Evolutionary conservation across 768 basidiomycete genomes (phyloP), one percentile per base, ranked within the genome.

Genomic region (Agaricus bisporus): DNA sequence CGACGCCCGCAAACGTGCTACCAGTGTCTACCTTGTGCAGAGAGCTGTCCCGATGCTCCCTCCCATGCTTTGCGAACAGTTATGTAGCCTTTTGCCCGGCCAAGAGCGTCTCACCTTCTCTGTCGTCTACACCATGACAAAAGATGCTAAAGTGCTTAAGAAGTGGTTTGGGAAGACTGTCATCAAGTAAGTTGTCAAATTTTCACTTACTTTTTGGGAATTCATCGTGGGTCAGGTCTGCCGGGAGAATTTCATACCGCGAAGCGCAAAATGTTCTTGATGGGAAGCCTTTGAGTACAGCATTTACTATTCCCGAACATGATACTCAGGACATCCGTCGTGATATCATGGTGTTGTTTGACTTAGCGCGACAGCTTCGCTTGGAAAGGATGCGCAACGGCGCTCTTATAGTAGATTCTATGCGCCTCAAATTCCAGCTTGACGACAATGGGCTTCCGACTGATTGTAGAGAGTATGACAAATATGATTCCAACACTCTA

Each of bases 11-110:
- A 98, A 98, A 70, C 81, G 95, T 55, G 97, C 95, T 25, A 98
- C 94, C 2, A 94, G 90, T 61, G 97, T 99, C 44, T 98, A 98
- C 65, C 87, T 99, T 41, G 84, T 98, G 25, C 97, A 99, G 67
- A 85, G 95, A 51, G 85, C 88, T 18, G 95, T 98, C 11, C 95
- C 95, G 1, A 99, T 99, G 97, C 75, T 99, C 8, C 97, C 97
- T 2, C 92, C 93, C 25, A 77, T 86, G n/a, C 73, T 99, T 41
- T 90, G 87, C 63, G 95, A 98, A 68, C 84, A 94, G 61, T 77
- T 95, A 12, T 99, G 97, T 72, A 95, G 91, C 70, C 79, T 99
- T 51, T 77, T 83, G 54, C 93, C 94, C 5, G 88, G 87, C 9
- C 78, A 83, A 56, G 97, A 99, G 52, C 86, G 95, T 48, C 80